Evolutionary conservation across 768 basidiomycete genomes (phyloP).

Genomic region (Tricholoma sp.): DNA sequence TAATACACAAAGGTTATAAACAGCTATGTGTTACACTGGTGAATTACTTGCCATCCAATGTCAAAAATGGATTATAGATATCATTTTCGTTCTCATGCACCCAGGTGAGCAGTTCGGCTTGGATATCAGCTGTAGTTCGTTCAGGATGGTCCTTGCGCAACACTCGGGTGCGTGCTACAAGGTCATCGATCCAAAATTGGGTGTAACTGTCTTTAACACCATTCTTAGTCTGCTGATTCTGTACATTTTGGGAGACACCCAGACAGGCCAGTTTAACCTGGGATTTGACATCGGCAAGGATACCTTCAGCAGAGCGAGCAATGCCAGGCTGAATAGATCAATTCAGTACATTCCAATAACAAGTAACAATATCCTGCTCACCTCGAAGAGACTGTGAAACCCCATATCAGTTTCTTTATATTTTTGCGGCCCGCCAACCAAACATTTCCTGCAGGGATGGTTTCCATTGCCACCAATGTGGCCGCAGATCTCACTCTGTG

Average conservation of each 20-base stretch:
- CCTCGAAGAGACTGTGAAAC: slow-evolving; percentile 29
- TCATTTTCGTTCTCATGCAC: slow-evolving; percentile 16
- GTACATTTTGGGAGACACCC: slow-evolving; percentile 25
- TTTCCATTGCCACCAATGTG: slow-evolving; percentile 40
- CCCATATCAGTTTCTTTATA: slow-evolving; percentile 28
- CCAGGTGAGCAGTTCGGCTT: slow-evolving; percentile 23
- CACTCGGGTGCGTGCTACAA: slow-evolving; percentile 19
- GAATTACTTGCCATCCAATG: slow-evolving; percentile 17
- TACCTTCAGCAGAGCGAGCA: slow-evolving; percentile 17
- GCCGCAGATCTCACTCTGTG: slow-evolving; percentile 30
- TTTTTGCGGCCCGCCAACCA: slow-evolving; percentile 29
- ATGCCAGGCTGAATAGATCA: slow-evolving; percentile 16
- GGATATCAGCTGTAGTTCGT: slow-evolving; percentile 14
- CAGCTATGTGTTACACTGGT: neutral
- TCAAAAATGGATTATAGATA: slow-evolving; percentile 29
- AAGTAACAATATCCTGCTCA: slow-evolving; percentile 8
- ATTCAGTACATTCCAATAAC: neutral
- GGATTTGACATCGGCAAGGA: slow-evolving; percentile 16
- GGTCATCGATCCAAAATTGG: slow-evolving; percentile 31
- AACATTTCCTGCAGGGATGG: slow-evolving; percentile 34
- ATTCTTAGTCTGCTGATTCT: slow-evolving; percentile 22
- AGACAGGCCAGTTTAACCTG: slow-evolving; percentile 28
- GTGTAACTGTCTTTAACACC: slow-evolving; percentile 37
- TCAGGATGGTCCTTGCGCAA: slow-evolving; percentile 17
- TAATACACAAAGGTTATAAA: neutral